Conservation (phyloP, 306 rosid genomes). For the Castanea mollissima region DNA sequence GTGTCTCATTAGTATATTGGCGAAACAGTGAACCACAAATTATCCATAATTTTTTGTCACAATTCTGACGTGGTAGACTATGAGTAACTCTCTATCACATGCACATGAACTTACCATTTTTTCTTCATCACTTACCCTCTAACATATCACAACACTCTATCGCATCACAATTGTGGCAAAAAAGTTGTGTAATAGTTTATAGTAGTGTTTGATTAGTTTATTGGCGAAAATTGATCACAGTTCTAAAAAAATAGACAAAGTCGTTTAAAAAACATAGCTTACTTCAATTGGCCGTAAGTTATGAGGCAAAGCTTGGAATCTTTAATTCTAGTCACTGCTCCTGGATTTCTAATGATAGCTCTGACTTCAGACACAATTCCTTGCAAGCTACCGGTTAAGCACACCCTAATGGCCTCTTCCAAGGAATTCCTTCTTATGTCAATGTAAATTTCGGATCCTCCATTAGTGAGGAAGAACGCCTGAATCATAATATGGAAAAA, state of each 20-base stretch:
- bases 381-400: constrained; percentile 44
- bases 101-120: too few species aligned
- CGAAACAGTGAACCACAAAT: not conserved
- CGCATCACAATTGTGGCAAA: too few species aligned
- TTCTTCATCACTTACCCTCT: too few species aligned
- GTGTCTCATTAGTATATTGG: not conserved
- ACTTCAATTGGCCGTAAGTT: constrained; percentile 49
- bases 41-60: too few species aligned
- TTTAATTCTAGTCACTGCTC: constrained; percentile 34
- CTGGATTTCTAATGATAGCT: constrained; percentile 36
- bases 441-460: constrained; percentile 28
- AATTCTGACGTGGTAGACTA: too few species aligned
- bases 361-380: constrained; percentile 51
- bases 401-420: constrained; percentile 47
- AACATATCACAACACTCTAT: rapidly evolving
- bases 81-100: too few species aligned
- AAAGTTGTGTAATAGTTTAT: too few species aligned
- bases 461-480: constrained; percentile 52
- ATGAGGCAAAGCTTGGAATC: constrained; percentile 35
- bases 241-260: not conserved
- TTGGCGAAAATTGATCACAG: not conserved
- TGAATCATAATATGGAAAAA: not conserved
- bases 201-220: not conserved
- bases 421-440: constrained; percentile 45
- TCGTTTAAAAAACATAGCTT: not conserved